Evolutionary conservation across 306 rosid species (phyloP), one percentile per base, ranked within the genome.

Genomic region (Pueraria montana): DNA sequence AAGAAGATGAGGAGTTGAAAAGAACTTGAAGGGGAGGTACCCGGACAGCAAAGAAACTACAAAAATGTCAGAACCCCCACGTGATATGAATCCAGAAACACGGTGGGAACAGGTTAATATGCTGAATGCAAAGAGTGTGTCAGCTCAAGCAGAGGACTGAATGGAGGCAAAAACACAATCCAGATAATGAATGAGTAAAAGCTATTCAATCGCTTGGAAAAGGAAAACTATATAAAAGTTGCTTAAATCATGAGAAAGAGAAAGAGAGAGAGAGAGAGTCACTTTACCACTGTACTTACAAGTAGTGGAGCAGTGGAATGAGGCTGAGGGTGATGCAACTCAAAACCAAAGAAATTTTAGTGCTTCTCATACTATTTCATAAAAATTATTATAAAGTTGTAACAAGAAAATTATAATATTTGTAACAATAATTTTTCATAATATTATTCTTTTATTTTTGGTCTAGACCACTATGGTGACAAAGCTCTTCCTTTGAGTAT

Each of bases 361-460:
- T 80, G 82, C 58, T 42, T 75, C 90, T 83, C 86, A 74, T 81
- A n/a, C n/a, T n/a, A 84, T 86, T 88, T 94, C 91, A 93, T 91
- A 87, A 90, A 87, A 84, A 91, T 90, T 89, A 87, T n/a, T 34
- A 34, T 5, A 34, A 34, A 5, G 40, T 34, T 34, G 40, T 34
- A n/a, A n/a, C n/a, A n/a, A n/a, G n/a, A n/a, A n/a, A n/a, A n/a
- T n/a, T n/a, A n/a, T n/a, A n/a, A n/a, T n/a, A n/a, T n/a, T n/a
- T n/a, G n/a, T n/a, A n/a, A n/a, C n/a, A n/a, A n/a, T n/a, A n/a
- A n/a, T n/a, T n/a, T n/a, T n/a, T n/a, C n/a, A n/a, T n/a, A n/a
- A n/a, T n/a, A n/a, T n/a, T n/a, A n/a, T n/a, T n/a, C n/a, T n/a
- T n/a, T n/a, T n/a, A n/a, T n/a, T n/a, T n/a, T n/a, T n/a, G n/a